Conservation (phyloP, 352 stramenopile species). For the Pythium folliculosum region DNA sequence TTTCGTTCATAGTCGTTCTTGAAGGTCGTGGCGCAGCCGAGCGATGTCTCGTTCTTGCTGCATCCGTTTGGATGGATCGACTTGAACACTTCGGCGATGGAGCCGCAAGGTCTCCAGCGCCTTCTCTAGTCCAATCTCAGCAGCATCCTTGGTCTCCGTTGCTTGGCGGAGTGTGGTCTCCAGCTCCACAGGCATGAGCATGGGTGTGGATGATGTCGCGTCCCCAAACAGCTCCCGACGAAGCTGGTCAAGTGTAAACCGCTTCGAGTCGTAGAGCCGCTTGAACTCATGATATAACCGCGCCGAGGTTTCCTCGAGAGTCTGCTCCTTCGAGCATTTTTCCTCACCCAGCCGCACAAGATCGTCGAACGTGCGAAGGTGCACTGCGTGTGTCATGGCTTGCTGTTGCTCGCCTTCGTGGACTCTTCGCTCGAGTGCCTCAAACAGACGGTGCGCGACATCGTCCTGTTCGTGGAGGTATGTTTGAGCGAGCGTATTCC, state of each 20-base stretch:
- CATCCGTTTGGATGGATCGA: slow-evolving; percentile 24
- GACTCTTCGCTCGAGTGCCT: slow-evolving; percentile 16
- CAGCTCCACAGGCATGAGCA: slow-evolving; percentile 25
- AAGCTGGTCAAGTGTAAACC: slow-evolving; percentile 20
- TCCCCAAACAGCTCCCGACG: slow-evolving; percentile 33
- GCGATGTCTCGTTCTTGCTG: slow-evolving; percentile 24
- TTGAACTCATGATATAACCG: slow-evolving; percentile 26
- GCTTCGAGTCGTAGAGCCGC: slow-evolving; percentile 27
- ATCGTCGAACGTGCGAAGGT: slow-evolving; percentile 34
- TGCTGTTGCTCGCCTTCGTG: not conserved
- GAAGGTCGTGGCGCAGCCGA: slow-evolving; percentile 12
- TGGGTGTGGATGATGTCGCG: slow-evolving; percentile 24
- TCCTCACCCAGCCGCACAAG: slow-evolving; percentile 27
- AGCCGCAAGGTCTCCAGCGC: slow-evolving; percentile 26
- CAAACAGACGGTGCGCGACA: slow-evolving; percentile 25
- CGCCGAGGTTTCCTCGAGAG: slow-evolving; percentile 3
- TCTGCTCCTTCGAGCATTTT: slow-evolving; percentile 20
- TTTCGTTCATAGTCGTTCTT: slow-evolving; percentile 4
- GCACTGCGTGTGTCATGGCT: not conserved
- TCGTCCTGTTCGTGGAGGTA: slow-evolving; percentile 28
- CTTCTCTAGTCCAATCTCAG: slow-evolving; percentile 23
- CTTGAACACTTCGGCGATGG: slow-evolving; percentile 21
- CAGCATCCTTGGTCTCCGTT: slow-evolving; percentile 23
- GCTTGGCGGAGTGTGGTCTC: slow-evolving; percentile 11
- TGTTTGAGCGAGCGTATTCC: slow-evolving; percentile 16